Conservation (phyloP, 371 early-diverging fungal species). For the Saksenaea vasiformis region DNA sequence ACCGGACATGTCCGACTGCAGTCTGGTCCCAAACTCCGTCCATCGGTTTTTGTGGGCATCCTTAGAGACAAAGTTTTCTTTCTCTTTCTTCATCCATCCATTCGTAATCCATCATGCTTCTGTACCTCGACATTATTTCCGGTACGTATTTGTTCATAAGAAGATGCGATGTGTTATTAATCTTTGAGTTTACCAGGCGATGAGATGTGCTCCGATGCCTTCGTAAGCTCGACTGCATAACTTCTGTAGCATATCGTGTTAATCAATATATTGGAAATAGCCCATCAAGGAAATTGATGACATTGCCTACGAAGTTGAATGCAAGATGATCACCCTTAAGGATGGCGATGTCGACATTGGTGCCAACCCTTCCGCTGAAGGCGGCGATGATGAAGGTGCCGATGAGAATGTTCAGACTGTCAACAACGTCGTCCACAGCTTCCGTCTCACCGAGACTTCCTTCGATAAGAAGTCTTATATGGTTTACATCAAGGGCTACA, state of each 20-base stretch:
- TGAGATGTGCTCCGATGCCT: conserved; percentile 93
- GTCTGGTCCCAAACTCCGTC: not conserved
- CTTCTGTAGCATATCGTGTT: not conserved
- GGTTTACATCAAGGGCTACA: conserved; percentile 92
- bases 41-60: not conserved
- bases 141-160: conserved; percentile 24
- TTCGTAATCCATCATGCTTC: conserved; percentile 42
- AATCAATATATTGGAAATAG: conserved; percentile 16
- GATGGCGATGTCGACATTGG: conserved; percentile 87
- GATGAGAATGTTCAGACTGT: conserved; percentile 65
- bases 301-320: conserved; percentile 80
- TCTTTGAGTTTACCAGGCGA: conserved; percentile 61
- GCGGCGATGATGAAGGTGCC: conserved; percentile 63
- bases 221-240: conserved; percentile 33
- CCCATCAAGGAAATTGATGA: conserved; percentile 70
- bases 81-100: conserved; percentile 42
- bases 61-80: conserved; percentile 5
- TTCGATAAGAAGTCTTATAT: conserved; percentile 95
- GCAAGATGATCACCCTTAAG: conserved; percentile 67
- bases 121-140: conserved; percentile 46
- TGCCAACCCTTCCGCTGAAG: conserved; percentile 95
- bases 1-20: conserved; percentile 1
- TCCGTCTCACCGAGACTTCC: conserved; percentile 72
- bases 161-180: not conserved
- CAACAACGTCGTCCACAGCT: conserved; percentile 88